phyloP scores from a whole-genome alignment of 257 asterid genomes.

The Nicotiana tomentosiformis region DNA sequence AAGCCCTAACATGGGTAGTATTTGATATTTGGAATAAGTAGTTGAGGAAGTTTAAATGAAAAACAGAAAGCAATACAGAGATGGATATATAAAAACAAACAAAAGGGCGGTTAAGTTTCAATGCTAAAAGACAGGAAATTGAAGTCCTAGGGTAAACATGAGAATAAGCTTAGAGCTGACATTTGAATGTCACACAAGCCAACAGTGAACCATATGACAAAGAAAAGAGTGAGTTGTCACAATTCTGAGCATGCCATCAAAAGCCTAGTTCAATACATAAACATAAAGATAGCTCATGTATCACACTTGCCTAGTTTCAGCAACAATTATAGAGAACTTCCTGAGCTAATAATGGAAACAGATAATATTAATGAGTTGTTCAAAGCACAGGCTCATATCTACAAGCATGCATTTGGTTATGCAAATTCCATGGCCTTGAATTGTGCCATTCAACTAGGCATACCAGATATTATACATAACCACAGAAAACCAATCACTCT shows the following conservation, averaged over 20 bases:
- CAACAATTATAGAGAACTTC: neutral
- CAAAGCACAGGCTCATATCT: constrained; percentile 19
- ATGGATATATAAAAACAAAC: neutral
- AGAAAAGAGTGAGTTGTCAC: neutral
- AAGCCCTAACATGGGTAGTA: too few relatives aligned
- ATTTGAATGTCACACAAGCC: too few relatives aligned
- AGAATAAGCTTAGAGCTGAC: neutral
- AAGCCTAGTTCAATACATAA: neutral
- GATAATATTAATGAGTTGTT: constrained; percentile 13
- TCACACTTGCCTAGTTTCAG: neutral
- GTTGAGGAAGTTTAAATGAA: too few relatives aligned
- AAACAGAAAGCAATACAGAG: neutral
- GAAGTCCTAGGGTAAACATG: neutral
- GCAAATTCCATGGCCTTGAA: constrained; percentile 19
- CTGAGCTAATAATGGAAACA: neutral
- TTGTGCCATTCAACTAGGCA: constrained; percentile 17
- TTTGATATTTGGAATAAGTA: too few relatives aligned
- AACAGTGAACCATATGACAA: neutral
- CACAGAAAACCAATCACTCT: constrained; percentile 23
- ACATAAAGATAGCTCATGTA: neutral
- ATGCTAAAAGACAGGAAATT: neutral
- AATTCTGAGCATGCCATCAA: neutral
- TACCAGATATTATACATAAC: constrained; percentile 13
- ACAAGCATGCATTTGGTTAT: constrained; percentile 10
- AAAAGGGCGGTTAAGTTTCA: too few relatives aligned